Evolutionary conservation across 2,329 filamentous ascomycete species (phyloP).

Genomic region (Elsinoe necatrix): DNA sequence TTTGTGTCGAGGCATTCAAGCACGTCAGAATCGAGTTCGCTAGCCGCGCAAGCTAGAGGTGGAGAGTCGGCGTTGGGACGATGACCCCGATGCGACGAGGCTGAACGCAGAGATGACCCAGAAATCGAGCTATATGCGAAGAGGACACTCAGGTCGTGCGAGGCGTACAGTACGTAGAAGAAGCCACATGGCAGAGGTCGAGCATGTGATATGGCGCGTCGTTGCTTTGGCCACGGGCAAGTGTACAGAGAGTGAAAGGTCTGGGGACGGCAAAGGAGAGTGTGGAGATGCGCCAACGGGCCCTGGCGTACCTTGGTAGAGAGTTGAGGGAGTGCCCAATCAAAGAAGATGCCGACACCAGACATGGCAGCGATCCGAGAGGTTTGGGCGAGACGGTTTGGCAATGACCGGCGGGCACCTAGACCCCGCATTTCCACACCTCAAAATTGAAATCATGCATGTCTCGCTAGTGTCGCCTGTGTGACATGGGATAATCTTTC

Average conservation of each 20-base stretch:
- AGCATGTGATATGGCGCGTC: slow-evolving; percentile 10
- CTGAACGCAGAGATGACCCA: neutral
- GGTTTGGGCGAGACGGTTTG: slow-evolving; percentile 3
- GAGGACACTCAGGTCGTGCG: neutral
- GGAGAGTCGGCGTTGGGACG: neutral
- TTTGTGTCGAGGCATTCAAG: neutral
- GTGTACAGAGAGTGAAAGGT: neutral
- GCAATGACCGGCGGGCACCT: slow-evolving; percentile 3
- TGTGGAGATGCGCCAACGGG: slow-evolving; percentile 3
- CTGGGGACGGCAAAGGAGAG: slow-evolving; percentile 9
- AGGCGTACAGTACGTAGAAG: neutral
- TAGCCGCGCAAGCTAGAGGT: neutral
- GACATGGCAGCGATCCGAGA: slow-evolving; percentile 1
- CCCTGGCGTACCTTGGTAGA: slow-evolving; percentile 1
- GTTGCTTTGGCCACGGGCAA: slow-evolving; percentile 1
- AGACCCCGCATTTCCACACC: slow-evolving; percentile 6
- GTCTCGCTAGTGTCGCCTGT: neutral
- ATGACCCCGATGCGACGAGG: neutral
- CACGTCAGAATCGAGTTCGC: neutral
- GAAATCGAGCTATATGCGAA: neutral
- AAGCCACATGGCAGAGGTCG: slow-evolving; percentile 4
- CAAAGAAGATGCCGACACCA: neutral
- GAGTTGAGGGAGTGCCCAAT: neutral
- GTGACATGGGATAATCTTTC: neutral
- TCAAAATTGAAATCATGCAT: neutral